A percentile compares a stretch with the other conserved stretches of the same genome.
Evolutionary conservation across 306 rosid species (phyloP).

Genomic region (Trifolium fragiferum): DNA sequence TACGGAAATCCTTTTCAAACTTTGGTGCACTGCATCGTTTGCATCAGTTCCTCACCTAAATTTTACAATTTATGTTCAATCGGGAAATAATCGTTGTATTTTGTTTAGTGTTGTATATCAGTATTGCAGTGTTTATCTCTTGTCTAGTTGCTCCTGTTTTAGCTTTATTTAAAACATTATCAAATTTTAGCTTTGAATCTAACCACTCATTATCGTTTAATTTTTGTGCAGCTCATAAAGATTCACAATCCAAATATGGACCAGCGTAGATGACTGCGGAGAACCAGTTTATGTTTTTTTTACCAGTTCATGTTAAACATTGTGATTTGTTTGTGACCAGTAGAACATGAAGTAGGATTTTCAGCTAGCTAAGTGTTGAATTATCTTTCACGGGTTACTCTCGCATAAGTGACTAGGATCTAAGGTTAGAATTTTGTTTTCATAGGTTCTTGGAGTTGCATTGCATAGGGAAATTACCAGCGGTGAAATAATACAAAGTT

Average conservation of each 20-base stretch:
- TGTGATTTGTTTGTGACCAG: constrained; percentile 32
- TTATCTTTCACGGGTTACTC: too few species aligned
- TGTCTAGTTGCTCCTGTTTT: too few species aligned
- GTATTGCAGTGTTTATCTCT: too few species aligned
- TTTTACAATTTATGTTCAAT: too few species aligned
- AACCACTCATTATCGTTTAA: neutral
- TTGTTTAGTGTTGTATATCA: too few species aligned
- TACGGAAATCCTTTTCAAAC: too few species aligned
- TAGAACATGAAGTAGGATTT: constrained; percentile 9
- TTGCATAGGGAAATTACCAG: too few species aligned
- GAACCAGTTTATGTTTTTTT: constrained; percentile 48
- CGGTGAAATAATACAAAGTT: too few species aligned
- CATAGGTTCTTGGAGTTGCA: neutral
- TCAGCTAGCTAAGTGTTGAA: constrained; percentile 35
- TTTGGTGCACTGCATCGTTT: too few species aligned
- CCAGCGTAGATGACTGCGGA: constrained; percentile 53
- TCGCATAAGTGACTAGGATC: neutral
- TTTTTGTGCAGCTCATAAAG: constrained; percentile 61
- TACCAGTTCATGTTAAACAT: constrained; percentile 36
- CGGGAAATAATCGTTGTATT: too few species aligned
- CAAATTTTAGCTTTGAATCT: constrained; percentile 11
- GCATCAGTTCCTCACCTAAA: too few species aligned
- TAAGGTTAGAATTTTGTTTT: constrained; percentile 4
- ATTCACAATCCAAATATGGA: constrained; percentile 59
- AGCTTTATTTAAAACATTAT: neutral